Percentiles rank a stretch among this genome's conserved stretches.
These are phyloP conservation scores for Candida pseudofarinosa DNA, from an alignment of 805 yeast species.

Conservation along the genomic window DNA sequence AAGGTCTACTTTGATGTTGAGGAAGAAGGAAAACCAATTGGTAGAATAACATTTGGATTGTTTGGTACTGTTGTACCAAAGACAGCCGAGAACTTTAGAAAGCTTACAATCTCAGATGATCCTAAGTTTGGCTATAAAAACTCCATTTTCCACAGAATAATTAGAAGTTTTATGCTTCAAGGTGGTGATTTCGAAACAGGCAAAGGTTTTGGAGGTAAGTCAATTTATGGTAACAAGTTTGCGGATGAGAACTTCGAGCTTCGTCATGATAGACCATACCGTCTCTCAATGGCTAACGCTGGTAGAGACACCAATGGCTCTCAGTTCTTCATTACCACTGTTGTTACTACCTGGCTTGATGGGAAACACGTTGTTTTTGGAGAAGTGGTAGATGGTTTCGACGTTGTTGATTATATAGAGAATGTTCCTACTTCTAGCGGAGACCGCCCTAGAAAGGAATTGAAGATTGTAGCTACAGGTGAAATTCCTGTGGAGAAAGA, in stretches of 20 bases:
- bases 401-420: slow-evolving; percentile 74
- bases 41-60: slow-evolving; percentile 82
- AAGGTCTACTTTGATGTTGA: slow-evolving; percentile 82
- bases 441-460: slow-evolving; percentile 66
- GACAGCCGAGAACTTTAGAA: slow-evolving; percentile 85
- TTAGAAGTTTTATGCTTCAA: slow-evolving; percentile 72
- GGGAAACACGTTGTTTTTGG: slow-evolving; percentile 97
- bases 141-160: slow-evolving; percentile 70
- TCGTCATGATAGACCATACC: slow-evolving; percentile 67
- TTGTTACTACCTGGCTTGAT: slow-evolving; percentile 85
- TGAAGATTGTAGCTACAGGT: slow-evolving; percentile 69
- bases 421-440: slow-evolving; percentile 56
- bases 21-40: slow-evolving; percentile 73
- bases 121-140: slow-evolving; percentile 60
- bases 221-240: slow-evolving; percentile 71
- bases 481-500: slow-evolving; percentile 42
- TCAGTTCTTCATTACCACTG: slow-evolving; percentile 94
- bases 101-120: slow-evolving; percentile 60
- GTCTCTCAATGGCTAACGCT: slow-evolving; percentile 76
- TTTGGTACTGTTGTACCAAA: slow-evolving; percentile 61
- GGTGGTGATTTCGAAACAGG: slow-evolving; percentile 82
- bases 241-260: slow-evolving; percentile 72
- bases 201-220: slow-evolving; percentile 75
- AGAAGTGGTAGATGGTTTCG: slow-evolving; percentile 84
- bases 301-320: slow-evolving; percentile 83